Evolutionary conservation across 1,284 basidiomycete species (phyloP).

Genomic region (Apiotrichum veenhuisii): DNA sequence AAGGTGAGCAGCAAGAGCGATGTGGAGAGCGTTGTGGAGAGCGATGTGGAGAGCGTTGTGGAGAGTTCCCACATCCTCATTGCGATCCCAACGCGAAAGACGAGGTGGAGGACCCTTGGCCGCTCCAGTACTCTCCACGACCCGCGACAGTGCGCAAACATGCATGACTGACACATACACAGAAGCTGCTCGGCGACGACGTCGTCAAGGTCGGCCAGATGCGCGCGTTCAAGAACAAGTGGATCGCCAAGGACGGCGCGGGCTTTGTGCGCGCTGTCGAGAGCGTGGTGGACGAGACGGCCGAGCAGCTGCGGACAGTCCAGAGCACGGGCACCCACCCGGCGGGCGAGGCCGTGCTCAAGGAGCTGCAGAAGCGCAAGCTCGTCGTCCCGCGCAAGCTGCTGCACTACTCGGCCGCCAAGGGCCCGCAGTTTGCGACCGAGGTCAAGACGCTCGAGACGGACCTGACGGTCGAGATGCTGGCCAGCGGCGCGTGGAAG

Average conservation of each 20-base stretch:
- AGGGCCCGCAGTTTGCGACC: constrained; percentile 84
- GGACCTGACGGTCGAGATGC: constrained; percentile 93
- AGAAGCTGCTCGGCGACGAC: constrained; percentile 73
- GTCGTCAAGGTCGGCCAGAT: constrained; percentile 84
- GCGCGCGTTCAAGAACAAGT: constrained; percentile 94
- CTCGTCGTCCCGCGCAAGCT: constrained; percentile 71
- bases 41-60: too few relatives aligned
- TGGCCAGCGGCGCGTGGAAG: constrained; percentile 85
- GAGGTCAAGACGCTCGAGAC: constrained; percentile 97
- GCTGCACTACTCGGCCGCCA: constrained; percentile 86
- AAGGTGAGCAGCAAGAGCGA: too few relatives aligned
- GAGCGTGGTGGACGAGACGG: constrained; percentile 69
- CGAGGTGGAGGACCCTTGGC: too few relatives aligned
- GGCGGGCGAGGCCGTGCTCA: constrained; percentile 64
- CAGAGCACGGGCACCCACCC: constrained; percentile 63
- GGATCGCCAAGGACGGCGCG: constrained; percentile 88
- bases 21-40: too few relatives aligned
- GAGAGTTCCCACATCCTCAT: too few relatives aligned
- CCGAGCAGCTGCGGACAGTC: constrained; percentile 71
- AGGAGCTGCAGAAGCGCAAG: constrained; percentile 89
- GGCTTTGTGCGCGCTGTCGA: constrained; percentile 72
- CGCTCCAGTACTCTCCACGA: too few relatives aligned
- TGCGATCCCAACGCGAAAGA: too few relatives aligned
- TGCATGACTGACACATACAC: neutral
- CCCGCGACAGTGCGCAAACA: too few relatives aligned